A percentile compares a stretch with the other conserved stretches of the same genome.
phyloP scores from a whole-genome alignment of 2,329 filamentous ascomycete genomes.

The Xylaria arbuscula region DNA sequence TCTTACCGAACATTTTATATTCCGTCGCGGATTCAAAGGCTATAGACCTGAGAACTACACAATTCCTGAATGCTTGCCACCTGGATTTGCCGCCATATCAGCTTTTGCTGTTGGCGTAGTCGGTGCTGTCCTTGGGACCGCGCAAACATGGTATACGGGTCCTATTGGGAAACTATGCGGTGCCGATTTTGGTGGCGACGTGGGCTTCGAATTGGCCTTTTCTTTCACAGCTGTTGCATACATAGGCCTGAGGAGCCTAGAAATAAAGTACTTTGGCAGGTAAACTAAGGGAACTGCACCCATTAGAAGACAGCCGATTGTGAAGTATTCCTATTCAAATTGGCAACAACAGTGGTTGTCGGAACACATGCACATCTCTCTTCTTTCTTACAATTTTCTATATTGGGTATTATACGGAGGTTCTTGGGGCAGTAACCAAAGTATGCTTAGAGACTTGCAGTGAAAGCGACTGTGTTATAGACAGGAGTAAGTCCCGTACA shows the following conservation, averaged over 20 bases:
- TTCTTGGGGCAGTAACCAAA: no score
- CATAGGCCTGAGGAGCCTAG: constrained; percentile 38
- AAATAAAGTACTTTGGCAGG: constrained; percentile 39
- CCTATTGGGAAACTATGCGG: constrained; percentile 72
- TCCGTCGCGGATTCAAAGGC: constrained; percentile 69
- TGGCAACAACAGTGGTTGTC: no score
- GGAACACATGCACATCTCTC: no score
- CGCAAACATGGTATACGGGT: constrained; percentile 75
- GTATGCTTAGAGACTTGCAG: no score
- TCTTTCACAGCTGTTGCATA: constrained; percentile 42
- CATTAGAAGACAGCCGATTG: not conserved
- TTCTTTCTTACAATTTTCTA: no score
- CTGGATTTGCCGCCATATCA: constrained; percentile 69
- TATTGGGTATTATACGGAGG: no score
- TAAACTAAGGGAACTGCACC: constrained; percentile 14
- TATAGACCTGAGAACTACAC: constrained; percentile 71
- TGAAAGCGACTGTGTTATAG: no score
- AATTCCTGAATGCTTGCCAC: constrained; percentile 66
- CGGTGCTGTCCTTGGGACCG: constrained; percentile 77
- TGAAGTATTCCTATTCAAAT: no score
- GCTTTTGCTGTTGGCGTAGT: constrained; percentile 73
- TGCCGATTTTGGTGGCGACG: constrained; percentile 50
- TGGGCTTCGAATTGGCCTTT: constrained; percentile 47
- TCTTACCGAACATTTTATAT: constrained; percentile 75
- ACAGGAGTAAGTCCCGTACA: no score